A percentile compares a stretch with the other conserved stretches of the same genome.
phyloP scores from a whole-genome alignment of 352 stramenopile genomes.

The Phytophthora boehmeriae region DNA sequence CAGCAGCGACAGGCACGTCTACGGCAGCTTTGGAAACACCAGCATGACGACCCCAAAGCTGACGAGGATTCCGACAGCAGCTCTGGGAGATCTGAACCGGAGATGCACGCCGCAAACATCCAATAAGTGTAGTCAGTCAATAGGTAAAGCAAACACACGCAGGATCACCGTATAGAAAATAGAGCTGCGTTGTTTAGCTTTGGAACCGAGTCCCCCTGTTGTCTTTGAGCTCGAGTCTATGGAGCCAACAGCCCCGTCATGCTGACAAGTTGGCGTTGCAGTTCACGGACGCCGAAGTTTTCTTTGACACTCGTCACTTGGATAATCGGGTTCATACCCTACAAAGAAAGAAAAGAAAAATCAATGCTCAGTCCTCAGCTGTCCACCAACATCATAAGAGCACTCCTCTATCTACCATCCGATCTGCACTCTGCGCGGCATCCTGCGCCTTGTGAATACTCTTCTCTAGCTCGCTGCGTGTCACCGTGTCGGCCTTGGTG shows the following conservation, averaged over 20 bases:
- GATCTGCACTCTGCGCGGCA: slow-evolving; percentile 46
- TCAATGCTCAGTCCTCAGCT: neutral
- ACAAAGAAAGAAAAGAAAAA: slow-evolving; percentile 6
- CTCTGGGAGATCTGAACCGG: slow-evolving; percentile 36
- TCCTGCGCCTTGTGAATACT: slow-evolving; percentile 58
- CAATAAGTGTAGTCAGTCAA: slow-evolving; percentile 20
- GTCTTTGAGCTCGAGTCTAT: too few relatives aligned
- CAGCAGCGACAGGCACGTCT: slow-evolving; percentile 8
- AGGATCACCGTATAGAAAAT: slow-evolving; percentile 15
- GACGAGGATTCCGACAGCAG: slow-evolving; percentile 22
- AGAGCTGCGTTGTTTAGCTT: slow-evolving; percentile 10
- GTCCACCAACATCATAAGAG: slow-evolving; percentile 4
- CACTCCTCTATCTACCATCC: slow-evolving; percentile 44
- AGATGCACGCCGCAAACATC: slow-evolving; percentile 40
- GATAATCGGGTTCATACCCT: slow-evolving; percentile 86
- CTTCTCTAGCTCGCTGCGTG: slow-evolving; percentile 47
- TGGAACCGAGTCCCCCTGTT: too few relatives aligned
- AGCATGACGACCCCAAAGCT: slow-evolving; percentile 26
- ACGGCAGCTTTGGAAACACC: slow-evolving; percentile 16
- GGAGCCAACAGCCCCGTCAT: slow-evolving; percentile 57
- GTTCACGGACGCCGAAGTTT: slow-evolving; percentile 72
- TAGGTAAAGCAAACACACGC: slow-evolving; percentile 3
- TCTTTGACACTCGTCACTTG: slow-evolving; percentile 83
- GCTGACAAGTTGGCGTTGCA: slow-evolving; percentile 75
- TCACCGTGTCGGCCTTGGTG: slow-evolving; percentile 88